These are phyloP conservation scores for Cryptosporidium xiaoi DNA, from an alignment of 169 alveolate species.

Conservation along the genomic window DNA sequence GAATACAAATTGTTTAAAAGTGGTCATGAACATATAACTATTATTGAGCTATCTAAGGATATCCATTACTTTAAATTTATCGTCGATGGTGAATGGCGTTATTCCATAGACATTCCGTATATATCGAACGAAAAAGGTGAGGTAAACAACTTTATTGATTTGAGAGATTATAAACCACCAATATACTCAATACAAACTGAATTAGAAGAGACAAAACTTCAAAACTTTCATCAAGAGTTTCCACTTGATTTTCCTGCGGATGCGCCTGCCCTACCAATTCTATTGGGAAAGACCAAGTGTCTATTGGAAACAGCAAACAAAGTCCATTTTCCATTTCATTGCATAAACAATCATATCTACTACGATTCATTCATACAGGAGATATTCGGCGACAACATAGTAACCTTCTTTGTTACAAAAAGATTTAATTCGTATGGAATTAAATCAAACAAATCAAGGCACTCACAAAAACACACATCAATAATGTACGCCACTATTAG, in stretches of 20 bases:
- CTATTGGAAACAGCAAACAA: slow-evolving; percentile 36
- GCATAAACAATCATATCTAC: slow-evolving; percentile 64
- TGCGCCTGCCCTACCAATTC: slow-evolving; percentile 65
- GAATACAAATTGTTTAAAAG: slow-evolving; percentile 37
- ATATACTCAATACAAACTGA: slow-evolving; percentile 4
- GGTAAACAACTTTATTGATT: slow-evolving; percentile 29
- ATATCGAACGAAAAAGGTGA: slow-evolving; percentile 28
- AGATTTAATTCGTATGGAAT: not conserved
- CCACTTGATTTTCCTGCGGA: slow-evolving; percentile 71
- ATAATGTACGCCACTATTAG: slow-evolving; percentile 40
- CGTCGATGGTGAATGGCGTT: slow-evolving; percentile 74
- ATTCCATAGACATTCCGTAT: slow-evolving; percentile 24
- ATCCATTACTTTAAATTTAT: slow-evolving; percentile 60
- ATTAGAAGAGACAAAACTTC: not conserved
- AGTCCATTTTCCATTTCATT: slow-evolving; percentile 56
- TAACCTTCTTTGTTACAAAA: slow-evolving; percentile 51
- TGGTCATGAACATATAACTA: slow-evolving; percentile 63
- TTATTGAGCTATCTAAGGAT: slow-evolving; percentile 32
- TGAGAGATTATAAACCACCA: slow-evolving; percentile 35
- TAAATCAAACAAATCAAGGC: not conserved
- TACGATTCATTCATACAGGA: slow-evolving; percentile 62
- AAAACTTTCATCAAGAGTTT: slow-evolving; percentile 37
- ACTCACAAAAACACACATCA: slow-evolving; percentile 39
- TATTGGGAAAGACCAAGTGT: slow-evolving; percentile 56
- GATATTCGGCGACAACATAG: slow-evolving; percentile 45